phyloP scores from a whole-genome alignment of 805 yeast genomes.

The Candida qinlingensis region DNA sequence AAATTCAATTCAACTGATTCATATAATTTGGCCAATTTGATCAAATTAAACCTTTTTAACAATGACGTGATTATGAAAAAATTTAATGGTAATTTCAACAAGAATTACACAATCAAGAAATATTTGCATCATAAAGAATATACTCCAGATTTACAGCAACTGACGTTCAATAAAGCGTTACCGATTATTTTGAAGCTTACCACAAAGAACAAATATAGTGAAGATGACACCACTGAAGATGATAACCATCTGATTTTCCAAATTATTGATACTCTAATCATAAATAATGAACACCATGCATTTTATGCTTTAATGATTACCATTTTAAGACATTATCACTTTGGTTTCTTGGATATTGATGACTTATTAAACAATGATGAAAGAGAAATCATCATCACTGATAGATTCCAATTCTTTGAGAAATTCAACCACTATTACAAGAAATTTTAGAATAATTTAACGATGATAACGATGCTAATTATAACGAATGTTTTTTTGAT shows the following conservation, averaged over 20 bases:
- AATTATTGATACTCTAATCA: conserved; percentile 16
- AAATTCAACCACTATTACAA: conserved; percentile 16
- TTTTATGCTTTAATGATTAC: conserved; percentile 35
- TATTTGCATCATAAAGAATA: conserved; percentile 9
- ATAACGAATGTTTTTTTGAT: neutral
- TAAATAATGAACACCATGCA: conserved; percentile 31
- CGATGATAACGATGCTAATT: too few relatives aligned
- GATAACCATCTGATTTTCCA: conserved; percentile 13
- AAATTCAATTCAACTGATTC: conserved; percentile 20
- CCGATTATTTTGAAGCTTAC: conserved; percentile 7
- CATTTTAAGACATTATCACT: conserved; percentile 43
- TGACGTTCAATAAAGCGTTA: conserved; percentile 8
- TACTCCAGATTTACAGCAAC: conserved; percentile 6
- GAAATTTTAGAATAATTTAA: conserved; percentile 13
- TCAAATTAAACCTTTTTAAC: conserved; percentile 15
- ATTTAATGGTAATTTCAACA: conserved; percentile 16
- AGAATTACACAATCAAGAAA: conserved; percentile 11
- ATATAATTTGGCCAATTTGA: conserved; percentile 15
- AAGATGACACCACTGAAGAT: conserved; percentile 6
- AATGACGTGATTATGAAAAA: conserved; percentile 11
- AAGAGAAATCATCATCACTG: conserved; percentile 10
- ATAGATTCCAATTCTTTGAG: conserved; percentile 19
- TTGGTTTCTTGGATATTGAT: conserved; percentile 38
- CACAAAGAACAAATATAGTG: neutral
- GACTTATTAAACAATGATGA: conserved; percentile 15